These are phyloP conservation scores for Entomortierella chlamydospora DNA, from an alignment of 192 early-diverging fungal genomes.

Conservation along the genomic window DNA sequence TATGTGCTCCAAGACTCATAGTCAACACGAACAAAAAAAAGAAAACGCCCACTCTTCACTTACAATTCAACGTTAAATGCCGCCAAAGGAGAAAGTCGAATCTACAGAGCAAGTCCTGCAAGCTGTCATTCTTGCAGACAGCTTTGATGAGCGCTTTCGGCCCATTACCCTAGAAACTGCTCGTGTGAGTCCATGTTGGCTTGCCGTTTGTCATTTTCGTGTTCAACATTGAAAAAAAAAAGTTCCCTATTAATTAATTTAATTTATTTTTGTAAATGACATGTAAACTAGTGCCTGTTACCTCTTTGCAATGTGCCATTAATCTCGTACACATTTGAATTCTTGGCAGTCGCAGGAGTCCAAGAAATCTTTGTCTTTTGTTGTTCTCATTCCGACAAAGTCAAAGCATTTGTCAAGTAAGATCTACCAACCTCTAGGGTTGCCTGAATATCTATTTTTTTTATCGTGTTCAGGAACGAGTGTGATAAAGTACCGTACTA, in stretches of 20 bases:
- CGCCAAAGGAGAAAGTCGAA: slow-evolving; percentile 54
- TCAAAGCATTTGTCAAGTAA: slow-evolving; percentile 88
- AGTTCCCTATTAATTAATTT: no score
- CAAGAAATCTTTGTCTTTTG: slow-evolving; percentile 89
- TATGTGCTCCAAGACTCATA: neutral
- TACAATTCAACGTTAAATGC: slow-evolving; percentile 11
- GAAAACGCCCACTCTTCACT: neutral
- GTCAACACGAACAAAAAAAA: neutral
- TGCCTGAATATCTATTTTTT: neutral
- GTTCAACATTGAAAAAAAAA: no score
- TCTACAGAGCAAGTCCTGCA: slow-evolving; percentile 77
- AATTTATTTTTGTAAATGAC: neutral
- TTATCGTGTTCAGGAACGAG: neutral
- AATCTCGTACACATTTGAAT: slow-evolving; percentile 96
- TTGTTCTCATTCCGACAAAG: slow-evolving; percentile 83
- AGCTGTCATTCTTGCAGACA: slow-evolving; percentile 95
- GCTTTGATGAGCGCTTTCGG: slow-evolving; percentile 86
- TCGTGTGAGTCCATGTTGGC: slow-evolving; percentile 64
- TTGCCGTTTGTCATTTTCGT: no score
- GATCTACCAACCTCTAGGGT: slow-evolving; percentile 14
- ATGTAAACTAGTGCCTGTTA: slow-evolving; percentile 77
- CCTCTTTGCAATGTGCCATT: slow-evolving; percentile 96
- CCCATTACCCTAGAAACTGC: slow-evolving; percentile 89
- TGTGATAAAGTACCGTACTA: no score
- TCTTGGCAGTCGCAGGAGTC: slow-evolving; percentile 88